Conservation (phyloP, 345 rosid species). For the Diplotaxis tenuifolia region DNA sequence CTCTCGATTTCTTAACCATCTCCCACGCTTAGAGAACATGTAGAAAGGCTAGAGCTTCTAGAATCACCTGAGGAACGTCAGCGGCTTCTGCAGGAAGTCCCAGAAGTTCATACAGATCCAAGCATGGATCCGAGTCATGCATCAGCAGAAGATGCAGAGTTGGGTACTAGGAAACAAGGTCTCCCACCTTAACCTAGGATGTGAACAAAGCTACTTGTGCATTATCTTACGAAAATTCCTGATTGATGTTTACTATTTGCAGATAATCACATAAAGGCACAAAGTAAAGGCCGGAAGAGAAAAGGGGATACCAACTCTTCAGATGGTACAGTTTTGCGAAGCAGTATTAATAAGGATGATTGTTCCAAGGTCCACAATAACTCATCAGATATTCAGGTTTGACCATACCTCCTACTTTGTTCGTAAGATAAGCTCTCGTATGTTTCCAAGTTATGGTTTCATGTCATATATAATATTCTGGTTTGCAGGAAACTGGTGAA, state of each 20-base stretch:
- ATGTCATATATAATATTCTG: slow-evolving; percentile 26
- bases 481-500: slow-evolving; percentile 40
- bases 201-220: slow-evolving; percentile 17
- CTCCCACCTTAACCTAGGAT: slow-evolving; percentile 21
- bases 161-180: slow-evolving; percentile 56
- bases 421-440: slow-evolving; percentile 13
- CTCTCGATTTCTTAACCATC: slow-evolving; percentile 51
- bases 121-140: slow-evolving; percentile 48
- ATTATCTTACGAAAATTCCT: slow-evolving; percentile 8
- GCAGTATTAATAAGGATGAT: slow-evolving; percentile 36
- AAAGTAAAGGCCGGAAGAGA: slow-evolving; percentile 32
- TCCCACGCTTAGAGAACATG: slow-evolving; percentile 74
- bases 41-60: slow-evolving; percentile 73
- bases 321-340: slow-evolving; percentile 38
- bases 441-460: slow-evolving; percentile 6
- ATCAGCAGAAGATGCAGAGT: slow-evolving; percentile 48
- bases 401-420: slow-evolving; percentile 26
- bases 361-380: slow-evolving; percentile 31
- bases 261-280: slow-evolving; percentile 39
- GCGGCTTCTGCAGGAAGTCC: slow-evolving; percentile 59
- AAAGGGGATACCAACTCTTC: too few species aligned
- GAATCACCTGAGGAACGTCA: slow-evolving; percentile 65
- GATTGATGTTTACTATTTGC: slow-evolving; percentile 29
- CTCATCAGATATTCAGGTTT: slow-evolving; percentile 34
- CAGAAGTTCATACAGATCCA: slow-evolving; percentile 62